These are phyloP conservation scores for Penstemon eatonii DNA, from an alignment of 257 asterid genomes.

Conservation along the genomic window DNA sequence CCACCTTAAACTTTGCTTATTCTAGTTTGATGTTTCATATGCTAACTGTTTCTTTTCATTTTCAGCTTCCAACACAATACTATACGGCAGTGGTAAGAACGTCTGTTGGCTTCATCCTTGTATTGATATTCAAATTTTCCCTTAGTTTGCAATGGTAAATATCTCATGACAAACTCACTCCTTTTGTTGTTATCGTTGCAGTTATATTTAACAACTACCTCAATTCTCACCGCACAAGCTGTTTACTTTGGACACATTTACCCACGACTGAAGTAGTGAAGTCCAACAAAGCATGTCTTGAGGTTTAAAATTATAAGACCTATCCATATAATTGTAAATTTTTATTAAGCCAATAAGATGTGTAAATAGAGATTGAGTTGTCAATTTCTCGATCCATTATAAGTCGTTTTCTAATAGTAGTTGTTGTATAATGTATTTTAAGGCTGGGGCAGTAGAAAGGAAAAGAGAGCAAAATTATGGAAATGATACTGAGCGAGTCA, in stretches of 20 bases:
- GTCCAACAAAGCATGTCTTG: constrained; percentile 37
- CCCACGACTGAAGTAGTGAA: constrained; percentile 46
- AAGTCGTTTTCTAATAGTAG: constrained; percentile 6
- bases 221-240: constrained; percentile 48
- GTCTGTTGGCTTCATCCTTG: constrained; percentile 5
- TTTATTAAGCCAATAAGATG: no score
- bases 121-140: constrained; percentile 8
- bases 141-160: constrained; percentile 19
- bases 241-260: constrained; percentile 53
- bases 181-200: constrained; percentile 35
- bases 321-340: no score
- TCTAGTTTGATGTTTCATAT: constrained; percentile 3
- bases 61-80: constrained; percentile 79
- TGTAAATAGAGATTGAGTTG: not conserved
- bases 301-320: constrained; percentile 44
- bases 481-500: constrained; percentile 26
- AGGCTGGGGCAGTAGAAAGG: constrained; percentile 43
- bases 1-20: not conserved
- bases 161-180: constrained; percentile 10
- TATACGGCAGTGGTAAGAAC: constrained; percentile 67
- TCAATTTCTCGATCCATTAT: not conserved
- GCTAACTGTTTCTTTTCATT: constrained; percentile 28
- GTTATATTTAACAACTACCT: constrained; percentile 54
- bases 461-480: constrained; percentile 33
- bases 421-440: constrained; percentile 12